These are phyloP conservation scores for Wallacemonas rigidus DNA, from an alignment of 208 protist species.

Conservation along the genomic window DNA sequence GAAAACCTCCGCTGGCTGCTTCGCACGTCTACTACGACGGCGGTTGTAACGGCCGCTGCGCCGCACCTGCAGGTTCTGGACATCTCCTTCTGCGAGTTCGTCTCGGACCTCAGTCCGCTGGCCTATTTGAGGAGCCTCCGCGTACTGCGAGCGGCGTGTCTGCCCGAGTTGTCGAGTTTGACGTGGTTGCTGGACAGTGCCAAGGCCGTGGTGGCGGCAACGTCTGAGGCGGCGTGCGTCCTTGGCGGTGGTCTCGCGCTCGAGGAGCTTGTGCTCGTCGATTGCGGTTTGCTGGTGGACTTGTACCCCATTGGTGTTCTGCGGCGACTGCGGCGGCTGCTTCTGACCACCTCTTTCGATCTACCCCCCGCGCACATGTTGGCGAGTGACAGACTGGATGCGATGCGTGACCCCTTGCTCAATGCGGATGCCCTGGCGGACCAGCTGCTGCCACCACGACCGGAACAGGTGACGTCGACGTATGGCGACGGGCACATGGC, in stretches of 20 bases:
- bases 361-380: background rate
- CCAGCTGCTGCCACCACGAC: too few relatives aligned
- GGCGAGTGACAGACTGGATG: background rate
- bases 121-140: slow-evolving; percentile 10
- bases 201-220: background rate
- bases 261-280: slow-evolving; percentile 12
- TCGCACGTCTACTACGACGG: background rate
- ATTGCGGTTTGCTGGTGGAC: slow-evolving; percentile 5
- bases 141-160: slow-evolving; percentile 1
- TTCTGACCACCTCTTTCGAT: background rate
- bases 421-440: too few relatives aligned
- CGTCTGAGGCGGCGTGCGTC: background rate
- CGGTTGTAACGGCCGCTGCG: background rate
- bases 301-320: slow-evolving; percentile 10
- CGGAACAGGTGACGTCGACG: too few relatives aligned
- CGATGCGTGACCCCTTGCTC: background rate
- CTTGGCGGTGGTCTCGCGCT: background rate
- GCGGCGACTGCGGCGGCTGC: background rate
- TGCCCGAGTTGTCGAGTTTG: slow-evolving; percentile 7
- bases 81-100: slow-evolving; percentile 3
- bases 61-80: slow-evolving; percentile 9
- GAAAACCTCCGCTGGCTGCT: background rate
- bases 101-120: slow-evolving; percentile 25
- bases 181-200: slow-evolving; percentile 16
- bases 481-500: too few relatives aligned